A percentile compares a stretch with the other conserved stretches of the same genome.
phyloP scores from a whole-genome alignment of 1,284 basidiomycete species.

The Naganishia liquefaciens region DNA sequence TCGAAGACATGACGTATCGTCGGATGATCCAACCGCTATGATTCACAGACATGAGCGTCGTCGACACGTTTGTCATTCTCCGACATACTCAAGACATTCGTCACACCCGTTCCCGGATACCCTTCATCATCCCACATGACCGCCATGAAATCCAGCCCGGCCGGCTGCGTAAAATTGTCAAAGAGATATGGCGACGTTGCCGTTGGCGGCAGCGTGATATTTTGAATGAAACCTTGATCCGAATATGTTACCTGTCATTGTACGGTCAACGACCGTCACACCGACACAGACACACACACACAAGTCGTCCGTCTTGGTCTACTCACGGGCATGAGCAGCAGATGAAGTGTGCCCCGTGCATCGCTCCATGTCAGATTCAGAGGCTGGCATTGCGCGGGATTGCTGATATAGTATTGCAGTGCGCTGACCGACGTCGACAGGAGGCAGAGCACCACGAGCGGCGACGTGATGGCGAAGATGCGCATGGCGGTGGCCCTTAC shows the following conservation, averaged over 20 bases:
- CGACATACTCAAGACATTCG: constrained; percentile 30
- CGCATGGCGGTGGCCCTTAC: neutral
- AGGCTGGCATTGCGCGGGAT: constrained; percentile 26
- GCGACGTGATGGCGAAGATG: neutral
- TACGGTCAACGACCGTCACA: neutral
- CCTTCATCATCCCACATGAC: constrained; percentile 31
- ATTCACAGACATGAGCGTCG: neutral
- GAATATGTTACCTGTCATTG: neutral
- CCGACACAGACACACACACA: neutral
- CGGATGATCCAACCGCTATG: constrained; percentile 29
- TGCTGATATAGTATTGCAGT: constrained; percentile 26
- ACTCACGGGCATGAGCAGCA: constrained; percentile 28
- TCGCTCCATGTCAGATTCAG: constrained; percentile 21
- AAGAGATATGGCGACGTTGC: constrained; percentile 30
- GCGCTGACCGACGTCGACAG: constrained; percentile 7
- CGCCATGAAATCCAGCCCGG: constrained; percentile 31
- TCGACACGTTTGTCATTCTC: too few species aligned
- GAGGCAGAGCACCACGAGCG: neutral
- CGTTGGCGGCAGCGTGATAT: constrained; percentile 29
- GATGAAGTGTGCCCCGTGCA: constrained; percentile 15
- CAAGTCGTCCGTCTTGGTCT: too few species aligned
- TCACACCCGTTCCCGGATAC: constrained; percentile 29
- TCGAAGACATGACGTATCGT: constrained; percentile 21
- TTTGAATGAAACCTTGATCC: constrained; percentile 25
- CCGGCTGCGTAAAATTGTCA: constrained; percentile 29